Base-by-base conservation (phyloP, 2,329 filamentous ascomycete species). In the Lasiodiplodia sp. region DNA sequence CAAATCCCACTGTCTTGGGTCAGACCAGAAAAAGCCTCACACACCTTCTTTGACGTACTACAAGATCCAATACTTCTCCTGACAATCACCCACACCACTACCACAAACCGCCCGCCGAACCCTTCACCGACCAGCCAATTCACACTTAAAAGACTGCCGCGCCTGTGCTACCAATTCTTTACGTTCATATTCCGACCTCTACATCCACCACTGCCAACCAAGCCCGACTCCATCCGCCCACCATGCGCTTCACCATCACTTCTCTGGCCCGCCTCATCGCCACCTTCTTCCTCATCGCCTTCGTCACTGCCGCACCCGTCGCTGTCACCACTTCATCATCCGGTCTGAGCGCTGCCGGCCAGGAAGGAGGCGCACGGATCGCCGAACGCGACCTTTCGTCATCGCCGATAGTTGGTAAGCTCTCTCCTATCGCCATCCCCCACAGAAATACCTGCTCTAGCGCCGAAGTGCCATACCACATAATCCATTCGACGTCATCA, bases 21-120 rank as follows among this genome's bases (percentile, higher is more conserved):
- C 18, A 18, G 18, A n/a, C 2, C 16, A 12, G 51, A 64, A 64
- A 64, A 64, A 64, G 47, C 44, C 60, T 64, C 58, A 37, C 8
- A 28, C n/a, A n/a, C 38, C n/a, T 34, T 23, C n/a, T 52, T 25
- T 40, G 60, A 52, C 60, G 60, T 64, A 21, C 60, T 52, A 31
- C 57, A 60, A 60, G 14, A 60, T 21, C 58, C 60, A 64, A 64
- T 64, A 64, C 60, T 64, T 64, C 60, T 64, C 60, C 60, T 64
- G 60, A 64, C 60, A 51, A 64, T 64, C 60, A 28, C 16, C 38
- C n/a, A 47, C 44, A 47, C 57, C n/a, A 60, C 57, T 25, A 7
- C 57, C 12, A 25, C 37, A 38, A n/a, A 7, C 44, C 44, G 18
- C 57, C 57, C 40, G 14, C 12, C 47, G 18, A 23, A 25, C 44